Conservation (phyloP, 805 yeast genomes). For the Candida quercuum region DNA sequence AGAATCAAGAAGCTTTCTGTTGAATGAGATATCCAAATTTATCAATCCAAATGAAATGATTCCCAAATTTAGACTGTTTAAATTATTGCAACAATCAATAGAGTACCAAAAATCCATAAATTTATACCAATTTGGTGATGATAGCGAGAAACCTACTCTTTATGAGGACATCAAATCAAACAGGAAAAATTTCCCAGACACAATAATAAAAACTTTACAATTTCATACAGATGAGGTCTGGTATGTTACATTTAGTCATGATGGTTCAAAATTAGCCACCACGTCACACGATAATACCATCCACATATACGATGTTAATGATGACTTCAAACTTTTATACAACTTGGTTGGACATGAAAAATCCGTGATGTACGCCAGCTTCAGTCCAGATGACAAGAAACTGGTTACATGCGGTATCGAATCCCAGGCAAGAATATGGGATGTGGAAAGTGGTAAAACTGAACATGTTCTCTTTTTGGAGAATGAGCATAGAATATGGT, state of each 20-base stretch:
- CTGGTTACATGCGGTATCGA: slow-evolving; percentile 72
- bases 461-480: slow-evolving; percentile 15
- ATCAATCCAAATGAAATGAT: slow-evolving; percentile 49
- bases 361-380: slow-evolving; percentile 59
- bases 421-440: slow-evolving; percentile 66
- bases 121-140: slow-evolving; percentile 29
- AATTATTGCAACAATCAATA: slow-evolving; percentile 47
- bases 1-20: slow-evolving; percentile 34
- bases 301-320: slow-evolving; percentile 57
- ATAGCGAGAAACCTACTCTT: slow-evolving; percentile 21
- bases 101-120: slow-evolving; percentile 37
- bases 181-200: slow-evolving; percentile 39
- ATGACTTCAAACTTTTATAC: slow-evolving; percentile 35
- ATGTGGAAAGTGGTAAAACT: slow-evolving; percentile 36
- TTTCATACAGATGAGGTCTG: slow-evolving; percentile 76
- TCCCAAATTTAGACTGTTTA: slow-evolving; percentile 46
- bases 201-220: slow-evolving; percentile 38
- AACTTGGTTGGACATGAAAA: slow-evolving; percentile 41
- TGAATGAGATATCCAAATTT: slow-evolving; percentile 37
- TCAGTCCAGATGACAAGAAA: slow-evolving; percentile 69
- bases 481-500: slow-evolving; percentile 36
- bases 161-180: slow-evolving; percentile 32
- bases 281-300: slow-evolving; percentile 66
- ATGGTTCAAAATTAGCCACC: slow-evolving; percentile 72
- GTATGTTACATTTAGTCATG: slow-evolving; percentile 73